Base-by-base conservation (phyloP, 2,329 filamentous ascomycete genomes). In the Alternaria gaisen region DNA sequence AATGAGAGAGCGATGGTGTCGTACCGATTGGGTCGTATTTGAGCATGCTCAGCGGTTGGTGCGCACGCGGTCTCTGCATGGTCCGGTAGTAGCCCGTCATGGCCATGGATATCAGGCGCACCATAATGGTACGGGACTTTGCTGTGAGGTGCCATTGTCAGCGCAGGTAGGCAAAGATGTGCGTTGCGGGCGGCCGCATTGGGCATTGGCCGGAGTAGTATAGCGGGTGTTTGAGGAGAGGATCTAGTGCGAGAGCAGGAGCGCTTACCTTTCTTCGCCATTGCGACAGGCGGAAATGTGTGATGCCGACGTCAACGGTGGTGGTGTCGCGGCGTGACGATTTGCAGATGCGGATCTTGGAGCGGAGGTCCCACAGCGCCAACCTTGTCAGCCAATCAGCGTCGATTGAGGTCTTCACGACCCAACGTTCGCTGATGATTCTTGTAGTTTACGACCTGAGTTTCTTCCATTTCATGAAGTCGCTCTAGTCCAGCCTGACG, bases 61-160 rank as follows among this genome's bases (percentile, higher is more conserved):
- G 86, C 30, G 87, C 86, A 70, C 95, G 90, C 12, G 93, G 94
- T 60, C 96, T 90, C 71, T 90, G 86, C 80, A 97, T 89, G 55
- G 93, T 96, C 81, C 94, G 94, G 86, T 94, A 99, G 86, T 93
- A 99, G 75, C 95, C 95, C 26, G 95, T 99, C 90, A 97, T 90
- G 79, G 95, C 95, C 95, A 99, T 99, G 66, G 93, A 97, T 79
- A 99, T 85, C 70, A 99, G 90, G 79, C 95, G 94, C 80, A 97
- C 94, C 77, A 92, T 88, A 78, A 99, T 90, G 69, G 94, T 90
- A 79, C 96, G 93, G 77, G 94, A 92, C 85, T 98, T 98, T 63
- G 85, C 93, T 96, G 79, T 53, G 18, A 32, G 10, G 26, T n/a
- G 22, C 26, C 50, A 34, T 43, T 5, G 66, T 75, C 66, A 74